phyloP scores from a whole-genome alignment of 305 asterid genomes.

The Rubia tinctorum region DNA sequence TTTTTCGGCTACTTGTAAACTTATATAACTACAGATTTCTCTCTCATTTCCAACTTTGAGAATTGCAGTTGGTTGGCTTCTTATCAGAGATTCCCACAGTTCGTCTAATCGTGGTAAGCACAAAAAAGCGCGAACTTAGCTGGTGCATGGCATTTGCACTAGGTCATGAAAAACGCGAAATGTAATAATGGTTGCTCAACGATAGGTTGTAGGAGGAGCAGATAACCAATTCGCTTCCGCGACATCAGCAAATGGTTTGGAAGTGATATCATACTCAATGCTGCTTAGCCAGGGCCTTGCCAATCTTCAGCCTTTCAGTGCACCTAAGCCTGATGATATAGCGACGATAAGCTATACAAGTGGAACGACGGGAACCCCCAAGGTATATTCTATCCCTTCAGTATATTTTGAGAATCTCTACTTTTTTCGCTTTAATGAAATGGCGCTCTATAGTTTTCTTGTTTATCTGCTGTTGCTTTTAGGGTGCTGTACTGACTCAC shows the following conservation, averaged over 20 bases:
- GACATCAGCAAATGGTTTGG: constrained; percentile 34
- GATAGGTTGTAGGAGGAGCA: constrained; percentile 60
- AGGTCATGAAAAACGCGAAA: not conserved
- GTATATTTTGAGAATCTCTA: too few species aligned
- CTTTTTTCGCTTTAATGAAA: not conserved
- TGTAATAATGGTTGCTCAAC: constrained; percentile 12
- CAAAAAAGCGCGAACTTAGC: not conserved
- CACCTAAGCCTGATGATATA: constrained; percentile 44
- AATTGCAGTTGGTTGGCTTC: constrained; percentile 47
- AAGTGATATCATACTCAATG: constrained; percentile 43
- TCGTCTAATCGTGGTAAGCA: constrained; percentile 52
- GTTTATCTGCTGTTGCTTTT: constrained; percentile 9
- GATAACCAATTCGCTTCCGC: constrained; percentile 39
- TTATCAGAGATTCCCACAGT: constrained; percentile 53
- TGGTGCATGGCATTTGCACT: not conserved
- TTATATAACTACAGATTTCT: not conserved
- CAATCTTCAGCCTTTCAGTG: constrained; percentile 39
- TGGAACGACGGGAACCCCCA: constrained; percentile 76
- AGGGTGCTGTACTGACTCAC: constrained; percentile 66
- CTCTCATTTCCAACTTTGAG: not conserved
- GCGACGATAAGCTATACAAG: constrained; percentile 77
- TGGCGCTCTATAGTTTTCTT: not conserved
- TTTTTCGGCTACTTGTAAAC: too few species aligned
- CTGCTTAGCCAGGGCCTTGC: constrained; percentile 47
- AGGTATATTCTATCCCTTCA: constrained; percentile 28